Evolutionary conservation across 441 rosid genomes (phyloP).

Genomic region (Theobroma grandiflorum): DNA sequence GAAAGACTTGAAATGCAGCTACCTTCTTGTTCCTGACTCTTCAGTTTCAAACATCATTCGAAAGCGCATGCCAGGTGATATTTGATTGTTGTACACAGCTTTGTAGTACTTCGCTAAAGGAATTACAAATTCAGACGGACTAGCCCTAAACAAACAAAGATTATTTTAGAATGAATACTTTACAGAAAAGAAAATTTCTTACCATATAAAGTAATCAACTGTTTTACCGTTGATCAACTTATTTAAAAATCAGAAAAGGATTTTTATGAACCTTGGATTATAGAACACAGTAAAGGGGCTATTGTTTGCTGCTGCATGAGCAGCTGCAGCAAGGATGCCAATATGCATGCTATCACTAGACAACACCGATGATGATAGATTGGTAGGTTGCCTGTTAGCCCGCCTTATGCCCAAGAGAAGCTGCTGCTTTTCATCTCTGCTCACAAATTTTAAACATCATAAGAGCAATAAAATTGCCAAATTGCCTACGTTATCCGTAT

Average conservation of each 20-base stretch:
- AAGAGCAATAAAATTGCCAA: conserved; percentile 24
- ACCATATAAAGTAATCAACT: not conserved
- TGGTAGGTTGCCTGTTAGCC: conserved; percentile 89
- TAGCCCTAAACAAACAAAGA: conserved; percentile 55
- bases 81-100: conserved; percentile 75
- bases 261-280: conserved; percentile 72
- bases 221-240: not conserved
- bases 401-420: conserved; percentile 90
- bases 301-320: conserved; percentile 95
- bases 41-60: conserved; percentile 99
- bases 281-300: conserved; percentile 93
- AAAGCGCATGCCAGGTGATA: conserved; percentile 92
- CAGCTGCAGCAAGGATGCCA: conserved; percentile 97
- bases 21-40: conserved; percentile 92
- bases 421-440: conserved; percentile 93
- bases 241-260: conserved; percentile 1
- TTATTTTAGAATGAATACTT: not conserved
- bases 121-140: conserved; percentile 94
- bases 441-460: conserved; percentile 28
- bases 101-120: conserved; percentile 94
- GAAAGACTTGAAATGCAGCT: conserved; percentile 21
- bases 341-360: conserved; percentile 99
- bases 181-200: not conserved
- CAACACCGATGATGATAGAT: conserved; percentile 89
- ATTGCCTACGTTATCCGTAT: conserved; percentile 8